Base-by-base conservation (phyloP, 1,139 yeast species). In the Oligophagozyma castellii region DNA sequence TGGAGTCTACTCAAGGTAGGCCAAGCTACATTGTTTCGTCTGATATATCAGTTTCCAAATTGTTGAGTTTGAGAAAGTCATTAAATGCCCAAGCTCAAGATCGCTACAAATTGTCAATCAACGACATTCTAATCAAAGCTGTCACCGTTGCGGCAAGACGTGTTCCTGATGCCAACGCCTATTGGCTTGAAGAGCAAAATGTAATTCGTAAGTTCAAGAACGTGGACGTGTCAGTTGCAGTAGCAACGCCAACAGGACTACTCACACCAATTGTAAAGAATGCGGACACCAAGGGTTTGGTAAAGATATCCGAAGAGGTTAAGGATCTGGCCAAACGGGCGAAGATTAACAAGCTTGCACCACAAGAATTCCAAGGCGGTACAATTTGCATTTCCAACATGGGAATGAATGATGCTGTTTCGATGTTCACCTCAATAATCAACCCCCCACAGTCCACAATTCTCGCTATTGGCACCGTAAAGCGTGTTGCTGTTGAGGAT, bases 291-390 rank as follows among this genome's bases (percentile, higher is more conserved):
- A 81, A 78, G 67, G 98, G 98, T 25, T 70, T 89, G 39, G 70
- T 75, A 30, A 50, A 73, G 24, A 89, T 89, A 52, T 86, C 96
- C 26, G 58, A 59, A 40, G 84, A 78, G 57, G 72, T 83, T 49
- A 89, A 89, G 67, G 95, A 78, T 48, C 70, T 89, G 48, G 98
- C 95, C 48, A 80, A 81, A 68, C 83, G 92, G 62, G 98, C 98
- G 39, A 84, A 89, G 62, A 83, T 70, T 38, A 86, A 84, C 61
- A 89, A 86, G 67, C 73, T 89, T 55, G 56, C 63, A 43, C 98
- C 98, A 39, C 93, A 83, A 58, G 98, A 89, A 64, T 92, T 78
- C 73, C 95, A 83, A 68, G 99, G 99, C 50, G 99, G 99, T 55
- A 86, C 98, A 46, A 81, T 89, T 58, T 83, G 95, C 59, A 86